phyloP scores from a whole-genome alignment of 495 filamentous ascomycete genomes.

The Penicillium longicatenatum region DNA sequence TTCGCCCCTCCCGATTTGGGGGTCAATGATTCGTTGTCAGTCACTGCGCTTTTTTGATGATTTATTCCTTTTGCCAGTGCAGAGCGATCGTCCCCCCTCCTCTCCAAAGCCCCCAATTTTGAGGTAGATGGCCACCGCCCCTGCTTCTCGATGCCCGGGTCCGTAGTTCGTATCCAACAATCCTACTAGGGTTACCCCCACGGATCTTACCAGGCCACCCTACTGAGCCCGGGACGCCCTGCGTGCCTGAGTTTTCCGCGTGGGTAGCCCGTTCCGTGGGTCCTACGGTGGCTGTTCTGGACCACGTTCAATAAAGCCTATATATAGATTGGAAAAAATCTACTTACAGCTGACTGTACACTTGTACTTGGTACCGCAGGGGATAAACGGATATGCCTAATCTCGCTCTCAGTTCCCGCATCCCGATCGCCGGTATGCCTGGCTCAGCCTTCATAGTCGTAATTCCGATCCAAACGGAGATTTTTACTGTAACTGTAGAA shows the following conservation, averaged over 20 bases:
- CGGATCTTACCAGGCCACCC: not conserved
- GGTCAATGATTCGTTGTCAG: not conserved
- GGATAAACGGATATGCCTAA: not conserved
- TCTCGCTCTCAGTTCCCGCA: not conserved
- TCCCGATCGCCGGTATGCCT: not conserved
- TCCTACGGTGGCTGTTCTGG: not conserved
- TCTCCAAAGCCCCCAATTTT: not conserved
- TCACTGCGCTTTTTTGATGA: not conserved
- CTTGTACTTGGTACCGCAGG: not conserved
- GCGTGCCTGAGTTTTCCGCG: not conserved
- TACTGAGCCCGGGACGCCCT: not conserved
- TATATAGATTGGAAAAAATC: not conserved
- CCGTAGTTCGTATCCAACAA: not conserved
- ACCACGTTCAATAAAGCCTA: not conserved
- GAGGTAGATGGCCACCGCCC: no score
- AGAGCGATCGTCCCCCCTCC: not conserved
- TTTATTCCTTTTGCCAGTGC: no score
- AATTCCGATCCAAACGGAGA: not conserved
- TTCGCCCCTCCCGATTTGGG: not conserved
- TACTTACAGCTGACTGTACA: not conserved
- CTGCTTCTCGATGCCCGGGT: no score
- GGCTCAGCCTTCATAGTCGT: not conserved
- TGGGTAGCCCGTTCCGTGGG: not conserved
- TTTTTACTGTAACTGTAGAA: not conserved
- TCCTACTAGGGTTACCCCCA: not conserved